Percentiles rank a stretch among this genome's conserved stretches.
Evolutionary conservation across 768 basidiomycete species (phyloP).

Genomic region (Tulasnella sp.): DNA sequence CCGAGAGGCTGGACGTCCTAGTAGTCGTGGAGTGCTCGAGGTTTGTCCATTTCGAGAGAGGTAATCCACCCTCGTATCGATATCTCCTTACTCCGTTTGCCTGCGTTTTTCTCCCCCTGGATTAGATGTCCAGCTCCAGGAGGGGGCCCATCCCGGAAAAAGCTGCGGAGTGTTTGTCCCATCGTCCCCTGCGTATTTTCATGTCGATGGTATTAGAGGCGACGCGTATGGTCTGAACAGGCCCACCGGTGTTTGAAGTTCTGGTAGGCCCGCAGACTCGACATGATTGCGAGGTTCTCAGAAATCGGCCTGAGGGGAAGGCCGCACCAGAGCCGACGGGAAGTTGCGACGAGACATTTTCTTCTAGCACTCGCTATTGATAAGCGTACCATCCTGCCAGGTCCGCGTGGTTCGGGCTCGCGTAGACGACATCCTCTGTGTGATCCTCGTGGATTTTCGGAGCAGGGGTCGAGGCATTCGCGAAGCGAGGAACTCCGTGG

Average conservation of each 20-base stretch:
- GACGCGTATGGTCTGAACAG: conserved; percentile 78
- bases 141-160: conserved; percentile 58
- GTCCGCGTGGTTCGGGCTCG: too few species aligned
- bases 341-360: conserved; percentile 43
- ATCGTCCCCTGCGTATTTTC: too few species aligned
- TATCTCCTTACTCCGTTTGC: background rate
- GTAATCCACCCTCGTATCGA: background rate
- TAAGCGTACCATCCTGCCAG: conserved; percentile 70
- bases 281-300: background rate
- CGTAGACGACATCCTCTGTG: conserved; percentile 69
- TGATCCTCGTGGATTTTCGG: conserved; percentile 40
- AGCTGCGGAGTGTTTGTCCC: too few species aligned
- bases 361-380: conserved; percentile 43
- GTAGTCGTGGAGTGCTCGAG: background rate
- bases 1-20: background rate
- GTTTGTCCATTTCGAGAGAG: background rate
- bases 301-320: background rate
- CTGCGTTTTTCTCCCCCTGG: conserved; percentile 30
- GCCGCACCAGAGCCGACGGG: conserved; percentile 59
- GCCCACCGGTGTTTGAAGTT: conserved; percentile 69
- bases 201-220: conserved; percentile 82
- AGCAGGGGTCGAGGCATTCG: conserved; percentile 73
- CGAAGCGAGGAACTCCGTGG: conserved; percentile 90
- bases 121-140: conserved; percentile 34
- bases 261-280: too few species aligned